Conservation (phyloP, 768 basidiomycete genomes). For the Calocybe gangraenosa region DNA sequence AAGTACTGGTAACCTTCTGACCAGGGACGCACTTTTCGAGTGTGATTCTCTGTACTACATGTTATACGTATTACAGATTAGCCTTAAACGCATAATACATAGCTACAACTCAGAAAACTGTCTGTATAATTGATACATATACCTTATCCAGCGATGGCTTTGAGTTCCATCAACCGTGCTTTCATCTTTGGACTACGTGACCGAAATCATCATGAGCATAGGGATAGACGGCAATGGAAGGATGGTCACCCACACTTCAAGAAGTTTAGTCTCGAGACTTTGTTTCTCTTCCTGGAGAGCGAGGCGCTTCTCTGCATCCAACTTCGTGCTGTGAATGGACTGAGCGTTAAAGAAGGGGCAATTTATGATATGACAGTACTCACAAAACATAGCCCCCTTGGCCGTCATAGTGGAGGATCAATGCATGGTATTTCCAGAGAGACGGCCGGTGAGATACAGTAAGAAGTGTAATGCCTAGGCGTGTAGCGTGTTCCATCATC, state of each 20-base stretch:
- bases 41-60: too few species aligned
- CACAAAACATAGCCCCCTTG: conserved; percentile 95
- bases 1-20: too few species aligned
- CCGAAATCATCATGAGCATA: neutral
- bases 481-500: conserved; percentile 93
- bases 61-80: too few species aligned
- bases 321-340: conserved; percentile 58
- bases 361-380: conserved; percentile 25
- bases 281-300: conserved; percentile 96
- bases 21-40: too few species aligned
- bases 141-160: conserved; percentile 21
- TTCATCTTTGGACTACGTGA: conserved; percentile 72
- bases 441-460: conserved; percentile 96
- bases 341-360: conserved; percentile 3
- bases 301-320: conserved; percentile 86
- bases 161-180: conserved; percentile 67
- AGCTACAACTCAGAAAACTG: too few species aligned
- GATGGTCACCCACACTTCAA: conserved; percentile 68
- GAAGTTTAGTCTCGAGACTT: conserved; percentile 74
- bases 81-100: too few species aligned
- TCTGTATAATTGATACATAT: too few species aligned
- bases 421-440: conserved; percentile 88
- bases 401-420: conserved; percentile 90
- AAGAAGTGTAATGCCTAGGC: conserved; percentile 84
- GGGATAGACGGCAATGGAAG: conserved; percentile 4